phyloP scores from a whole-genome alignment of 306 rosid species.

The Abrus precatorius region DNA sequence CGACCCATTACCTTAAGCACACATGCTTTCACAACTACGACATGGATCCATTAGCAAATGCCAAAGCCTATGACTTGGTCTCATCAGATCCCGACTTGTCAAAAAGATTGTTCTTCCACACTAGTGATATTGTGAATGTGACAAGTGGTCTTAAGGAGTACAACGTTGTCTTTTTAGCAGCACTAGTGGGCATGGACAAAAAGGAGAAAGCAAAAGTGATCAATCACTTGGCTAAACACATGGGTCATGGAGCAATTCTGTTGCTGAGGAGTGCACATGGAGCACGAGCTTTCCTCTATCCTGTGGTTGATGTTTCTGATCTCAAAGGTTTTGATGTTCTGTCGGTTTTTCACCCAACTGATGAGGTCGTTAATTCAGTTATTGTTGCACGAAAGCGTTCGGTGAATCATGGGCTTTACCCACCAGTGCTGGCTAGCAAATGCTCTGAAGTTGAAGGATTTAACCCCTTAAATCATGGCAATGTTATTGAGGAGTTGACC shows the following conservation, averaged over 20 bases:
- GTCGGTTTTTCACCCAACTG: conserved; percentile 76
- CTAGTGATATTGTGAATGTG: conserved; percentile 64
- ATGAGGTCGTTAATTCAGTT: conserved; percentile 77
- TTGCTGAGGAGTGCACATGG: conserved; percentile 84
- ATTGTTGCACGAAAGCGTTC: conserved; percentile 61
- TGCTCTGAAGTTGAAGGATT: conserved; percentile 46
- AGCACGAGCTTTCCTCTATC: conserved; percentile 77
- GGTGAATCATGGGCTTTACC: conserved; percentile 38
- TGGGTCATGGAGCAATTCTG: conserved; percentile 72
- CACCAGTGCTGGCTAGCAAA: conserved; percentile 31
- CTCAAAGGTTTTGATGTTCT: conserved; percentile 75
- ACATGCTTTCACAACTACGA: conserved; percentile 75
- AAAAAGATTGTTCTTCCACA: conserved; percentile 70
- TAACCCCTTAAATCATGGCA: conserved; percentile 42
- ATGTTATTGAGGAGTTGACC: conserved; percentile 42
- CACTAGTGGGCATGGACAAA: conserved; percentile 74
- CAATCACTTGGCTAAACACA: conserved; percentile 64
- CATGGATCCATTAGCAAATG: conserved; percentile 68
- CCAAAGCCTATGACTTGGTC: conserved; percentile 60
- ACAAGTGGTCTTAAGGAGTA: conserved; percentile 58
- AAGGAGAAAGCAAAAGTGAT: conserved; percentile 62
- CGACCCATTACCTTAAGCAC: conserved; percentile 57
- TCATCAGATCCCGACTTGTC: conserved; percentile 67
- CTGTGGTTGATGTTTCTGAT: conserved; percentile 67
- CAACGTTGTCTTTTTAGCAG: conserved; percentile 76